phyloP scores from a whole-genome alignment of 2,329 filamentous ascomycete species.

The Venturia aucupariae region DNA sequence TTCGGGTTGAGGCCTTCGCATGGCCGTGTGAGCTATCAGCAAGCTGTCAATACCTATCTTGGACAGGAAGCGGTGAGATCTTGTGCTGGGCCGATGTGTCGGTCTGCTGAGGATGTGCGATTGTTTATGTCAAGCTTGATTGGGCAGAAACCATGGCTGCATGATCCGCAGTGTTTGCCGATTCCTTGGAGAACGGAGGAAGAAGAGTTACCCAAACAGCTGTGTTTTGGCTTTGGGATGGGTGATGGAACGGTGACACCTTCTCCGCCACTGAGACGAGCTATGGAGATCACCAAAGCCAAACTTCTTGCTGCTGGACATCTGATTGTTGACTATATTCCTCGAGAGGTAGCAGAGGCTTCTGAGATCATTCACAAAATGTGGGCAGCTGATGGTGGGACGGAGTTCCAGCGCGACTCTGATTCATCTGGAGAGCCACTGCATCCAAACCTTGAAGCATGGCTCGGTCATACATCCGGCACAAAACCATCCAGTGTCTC shows the following conservation, averaged over 20 bases:
- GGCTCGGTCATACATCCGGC: slow-evolving; percentile 17
- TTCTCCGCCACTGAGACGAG: slow-evolving; percentile 17
- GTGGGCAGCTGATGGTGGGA: slow-evolving; percentile 19
- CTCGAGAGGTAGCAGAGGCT: slow-evolving; percentile 17
- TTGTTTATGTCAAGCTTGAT: slow-evolving; percentile 36
- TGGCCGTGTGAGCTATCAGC: slow-evolving; percentile 24
- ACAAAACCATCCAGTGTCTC: not conserved
- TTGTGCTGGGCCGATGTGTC: slow-evolving; percentile 43
- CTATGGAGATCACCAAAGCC: slow-evolving; percentile 20
- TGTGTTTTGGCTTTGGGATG: slow-evolving; percentile 20
- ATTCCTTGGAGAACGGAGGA: slow-evolving; percentile 45
- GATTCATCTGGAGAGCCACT: slow-evolving; percentile 21
- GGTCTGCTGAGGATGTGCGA: slow-evolving; percentile 31
- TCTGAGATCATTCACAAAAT: slow-evolving; percentile 18
- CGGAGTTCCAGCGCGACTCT: slow-evolving; percentile 19
- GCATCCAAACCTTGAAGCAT: slow-evolving; percentile 18
- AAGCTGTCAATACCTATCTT: slow-evolving; percentile 50
- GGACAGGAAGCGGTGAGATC: slow-evolving; percentile 55
- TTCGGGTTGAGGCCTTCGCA: slow-evolving; percentile 21
- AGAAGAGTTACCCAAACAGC: slow-evolving; percentile 20
- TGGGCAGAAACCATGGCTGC: slow-evolving; percentile 33
- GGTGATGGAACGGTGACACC: slow-evolving; percentile 19
- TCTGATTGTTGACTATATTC: slow-evolving; percentile 18
- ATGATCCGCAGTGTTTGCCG: slow-evolving; percentile 34
- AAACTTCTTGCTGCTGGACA: slow-evolving; percentile 19